Evolutionary conservation across 768 basidiomycete genomes (phyloP).

Genomic region (Termitomyces bulborhizus): DNA sequence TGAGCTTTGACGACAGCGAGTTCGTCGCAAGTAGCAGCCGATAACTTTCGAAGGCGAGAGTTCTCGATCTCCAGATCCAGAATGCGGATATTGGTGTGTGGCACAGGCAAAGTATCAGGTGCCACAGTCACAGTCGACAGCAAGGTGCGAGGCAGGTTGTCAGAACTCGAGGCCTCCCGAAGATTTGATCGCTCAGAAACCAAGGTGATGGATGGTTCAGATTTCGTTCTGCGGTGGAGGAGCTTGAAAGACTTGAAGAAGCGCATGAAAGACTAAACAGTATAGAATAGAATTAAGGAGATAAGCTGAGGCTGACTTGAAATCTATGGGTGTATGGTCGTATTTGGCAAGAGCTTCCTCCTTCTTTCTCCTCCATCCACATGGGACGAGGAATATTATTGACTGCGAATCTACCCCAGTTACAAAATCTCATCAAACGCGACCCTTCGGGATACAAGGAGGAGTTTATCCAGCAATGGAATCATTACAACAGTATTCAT

Average conservation of each 20-base stretch:
- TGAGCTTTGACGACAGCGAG: slow-evolving; percentile 6
- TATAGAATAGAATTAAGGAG: neutral
- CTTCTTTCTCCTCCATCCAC: slow-evolving; percentile 2
- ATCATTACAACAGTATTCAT: slow-evolving; percentile 84
- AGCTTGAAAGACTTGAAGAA: slow-evolving; percentile 39
- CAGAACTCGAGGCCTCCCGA: slow-evolving; percentile 5
- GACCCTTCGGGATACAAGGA: slow-evolving; percentile 88
- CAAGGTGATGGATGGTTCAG: slow-evolving; percentile 33
- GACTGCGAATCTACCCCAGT: slow-evolving; percentile 86
- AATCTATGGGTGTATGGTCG: neutral
- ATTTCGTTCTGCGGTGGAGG: slow-evolving; percentile 42
- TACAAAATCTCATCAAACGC: slow-evolving; percentile 96
- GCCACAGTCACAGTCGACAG: slow-evolving; percentile 8
- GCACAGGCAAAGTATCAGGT: neutral
- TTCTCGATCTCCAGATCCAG: slow-evolving; percentile 11
- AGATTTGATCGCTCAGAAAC: slow-evolving; percentile 15
- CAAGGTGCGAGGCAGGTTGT: slow-evolving; percentile 12
- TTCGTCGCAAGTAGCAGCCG: neutral
- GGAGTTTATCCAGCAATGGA: slow-evolving; percentile 96
- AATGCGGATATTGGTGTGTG: slow-evolving; percentile 8
- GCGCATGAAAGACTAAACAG: slow-evolving; percentile 25
- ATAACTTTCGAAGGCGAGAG: slow-evolving; percentile 1
- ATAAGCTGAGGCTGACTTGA: slow-evolving; percentile 5
- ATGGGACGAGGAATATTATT: slow-evolving; percentile 72
- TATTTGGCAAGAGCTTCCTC: slow-evolving; percentile 13